A percentile compares a stretch with the other conserved stretches of the same genome.
phyloP scores from a whole-genome alignment of 139 green algal genomes.

The Chlamydomonas asymmetrica region DNA sequence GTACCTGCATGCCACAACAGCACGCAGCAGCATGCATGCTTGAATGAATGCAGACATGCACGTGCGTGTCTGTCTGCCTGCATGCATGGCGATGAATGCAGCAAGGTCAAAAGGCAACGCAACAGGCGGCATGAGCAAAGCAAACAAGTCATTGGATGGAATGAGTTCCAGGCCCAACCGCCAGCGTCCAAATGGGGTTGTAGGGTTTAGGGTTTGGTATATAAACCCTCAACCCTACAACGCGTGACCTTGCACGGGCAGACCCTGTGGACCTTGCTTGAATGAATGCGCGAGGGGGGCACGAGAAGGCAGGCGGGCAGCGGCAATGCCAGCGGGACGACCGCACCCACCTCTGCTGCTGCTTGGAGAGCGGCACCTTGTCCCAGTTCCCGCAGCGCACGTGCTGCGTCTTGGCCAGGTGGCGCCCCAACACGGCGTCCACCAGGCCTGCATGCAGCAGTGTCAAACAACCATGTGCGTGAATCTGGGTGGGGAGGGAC shows the following conservation, averaged over 20 bases:
- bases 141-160: background rate
- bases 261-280: background rate
- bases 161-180: background rate
- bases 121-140: background rate
- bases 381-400: slow-evolving; percentile 36
- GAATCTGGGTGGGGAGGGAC: no score
- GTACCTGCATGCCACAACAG: background rate
- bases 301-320: no score
- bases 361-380: background rate
- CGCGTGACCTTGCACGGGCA: background rate
- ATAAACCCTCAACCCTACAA: no score
- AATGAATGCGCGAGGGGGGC: no score
- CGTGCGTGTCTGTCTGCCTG: background rate
- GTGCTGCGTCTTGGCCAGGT: slow-evolving; percentile 28
- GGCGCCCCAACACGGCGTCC: background rate
- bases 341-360: slow-evolving; percentile 3
- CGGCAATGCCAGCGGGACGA: no score
- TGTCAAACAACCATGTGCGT: no score
- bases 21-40: background rate
- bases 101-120: background rate
- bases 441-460: slow-evolving; percentile 7
- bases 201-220: background rate
- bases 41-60: background rate
- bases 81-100: background rate
- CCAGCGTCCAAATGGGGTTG: background rate